phyloP scores from a whole-genome alignment of 257 asterid genomes.

The Plantago ovata region DNA sequence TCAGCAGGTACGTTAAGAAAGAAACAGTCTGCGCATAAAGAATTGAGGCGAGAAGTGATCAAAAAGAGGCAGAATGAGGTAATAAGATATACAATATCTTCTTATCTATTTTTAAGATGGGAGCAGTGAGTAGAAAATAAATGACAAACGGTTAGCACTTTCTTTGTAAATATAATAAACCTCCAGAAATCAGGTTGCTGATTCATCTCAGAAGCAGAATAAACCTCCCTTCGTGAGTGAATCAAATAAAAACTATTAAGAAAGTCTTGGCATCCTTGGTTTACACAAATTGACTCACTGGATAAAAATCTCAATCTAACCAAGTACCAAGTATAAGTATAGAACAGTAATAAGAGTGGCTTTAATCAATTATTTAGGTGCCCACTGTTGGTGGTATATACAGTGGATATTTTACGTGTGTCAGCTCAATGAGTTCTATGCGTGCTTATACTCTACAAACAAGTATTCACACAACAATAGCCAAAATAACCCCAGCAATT shows the following conservation, averaged over 20 bases:
- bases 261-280: background rate
- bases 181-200: background rate
- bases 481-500: constrained; percentile 19
- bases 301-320: background rate
- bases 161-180: background rate
- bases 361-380: too few relatives aligned
- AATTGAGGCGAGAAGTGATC: constrained; percentile 12
- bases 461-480: constrained; percentile 10
- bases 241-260: too few relatives aligned
- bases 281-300: background rate
- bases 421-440: background rate
- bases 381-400: background rate
- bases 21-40: constrained; percentile 81
- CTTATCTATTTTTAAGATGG: background rate
- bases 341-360: background rate
- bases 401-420: background rate
- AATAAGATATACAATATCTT: constrained; percentile 2
- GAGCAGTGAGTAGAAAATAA: constrained; percentile 1
- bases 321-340: background rate
- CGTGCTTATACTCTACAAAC: background rate
- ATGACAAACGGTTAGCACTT: too few relatives aligned
- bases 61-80: constrained; percentile 1
- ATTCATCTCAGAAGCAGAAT: background rate
- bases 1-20: constrained; percentile 91
- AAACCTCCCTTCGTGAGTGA: too few relatives aligned